Evolutionary conservation across 179 eudicot species (phyloP).

Genomic region (Amaranthus tricolor): DNA sequence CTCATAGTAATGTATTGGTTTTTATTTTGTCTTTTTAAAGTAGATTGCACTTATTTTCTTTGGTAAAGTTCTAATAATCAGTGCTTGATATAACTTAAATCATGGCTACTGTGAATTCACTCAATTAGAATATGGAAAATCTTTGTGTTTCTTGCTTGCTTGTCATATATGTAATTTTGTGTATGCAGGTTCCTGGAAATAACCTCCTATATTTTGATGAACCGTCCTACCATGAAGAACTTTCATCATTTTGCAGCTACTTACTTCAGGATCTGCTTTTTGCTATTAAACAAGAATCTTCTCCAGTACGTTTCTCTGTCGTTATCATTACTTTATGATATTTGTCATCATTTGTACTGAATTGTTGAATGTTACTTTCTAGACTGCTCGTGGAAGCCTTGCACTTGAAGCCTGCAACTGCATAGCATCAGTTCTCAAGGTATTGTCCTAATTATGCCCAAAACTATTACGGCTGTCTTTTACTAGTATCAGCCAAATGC

Average conservation of each 20-base stretch:
- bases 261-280: slow-evolving; percentile 38
- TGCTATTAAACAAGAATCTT: slow-evolving; percentile 48
- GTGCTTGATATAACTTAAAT: too few relatives aligned
- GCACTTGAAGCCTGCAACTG: slow-evolving; percentile 80
- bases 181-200: slow-evolving; percentile 47
- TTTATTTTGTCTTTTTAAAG: neutral
- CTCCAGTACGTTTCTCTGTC: slow-evolving; percentile 32
- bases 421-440: slow-evolving; percentile 47
- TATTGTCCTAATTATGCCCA: slow-evolving; percentile 21
- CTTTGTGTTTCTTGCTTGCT: neutral
- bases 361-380: slow-evolving; percentile 23
- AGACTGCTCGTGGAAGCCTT: slow-evolving; percentile 61
- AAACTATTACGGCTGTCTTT: neutral
- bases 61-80: neutral
- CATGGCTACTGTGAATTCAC: neutral
- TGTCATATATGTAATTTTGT: slow-evolving; percentile 14
- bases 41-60: neutral
- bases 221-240: slow-evolving; percentile 40
- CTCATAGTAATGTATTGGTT: neutral
- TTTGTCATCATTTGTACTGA: neutral
- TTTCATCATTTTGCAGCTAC: slow-evolving; percentile 40
- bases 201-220: slow-evolving; percentile 45
- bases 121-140: neutral
- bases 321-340: slow-evolving; percentile 6
- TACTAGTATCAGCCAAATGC: neutral